A percentile compares a stretch with the other conserved stretches of the same genome.
Conservation (phyloP, 2,329 filamentous ascomycete genomes). For the Dothiorella sarmentorum region DNA sequence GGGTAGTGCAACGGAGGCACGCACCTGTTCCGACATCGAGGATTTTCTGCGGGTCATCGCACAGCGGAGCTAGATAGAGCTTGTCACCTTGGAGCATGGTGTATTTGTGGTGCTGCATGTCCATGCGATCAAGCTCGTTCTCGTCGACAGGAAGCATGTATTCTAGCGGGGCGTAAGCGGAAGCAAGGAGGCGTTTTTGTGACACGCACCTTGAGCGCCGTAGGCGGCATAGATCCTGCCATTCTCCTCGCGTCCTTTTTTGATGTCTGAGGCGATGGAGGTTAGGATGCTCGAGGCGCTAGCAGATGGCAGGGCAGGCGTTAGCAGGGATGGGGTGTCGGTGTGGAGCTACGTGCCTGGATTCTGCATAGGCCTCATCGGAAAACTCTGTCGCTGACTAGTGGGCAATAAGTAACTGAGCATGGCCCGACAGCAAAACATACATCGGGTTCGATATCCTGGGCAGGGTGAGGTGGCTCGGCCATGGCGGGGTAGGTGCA, state of each 20-base stretch:
- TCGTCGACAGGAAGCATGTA: slow-evolving; percentile 12
- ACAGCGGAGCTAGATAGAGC: slow-evolving; percentile 34
- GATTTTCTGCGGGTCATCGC: slow-evolving; percentile 18
- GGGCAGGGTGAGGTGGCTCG: neutral
- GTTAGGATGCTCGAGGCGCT: slow-evolving; percentile 13
- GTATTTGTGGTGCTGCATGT: slow-evolving; percentile 45
- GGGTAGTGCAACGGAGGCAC: neutral
- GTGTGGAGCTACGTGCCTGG: neutral
- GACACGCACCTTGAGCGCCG: neutral
- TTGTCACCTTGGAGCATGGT: slow-evolving; percentile 35
- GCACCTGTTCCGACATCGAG: slow-evolving; percentile 19
- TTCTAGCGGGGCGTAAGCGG: neutral
- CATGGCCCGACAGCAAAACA: neutral
- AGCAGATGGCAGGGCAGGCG: neutral
- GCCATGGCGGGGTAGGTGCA: slow-evolving; percentile 2
- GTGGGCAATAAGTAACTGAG: neutral
- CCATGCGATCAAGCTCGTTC: slow-evolving; percentile 22
- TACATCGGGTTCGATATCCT: slow-evolving; percentile 9
- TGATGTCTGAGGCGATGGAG: slow-evolving; percentile 11
- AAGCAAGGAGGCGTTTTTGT: neutral
- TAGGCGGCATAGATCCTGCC: slow-evolving; percentile 15
- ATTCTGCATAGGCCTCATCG: slow-evolving; percentile 15
- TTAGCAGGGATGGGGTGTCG: no score
- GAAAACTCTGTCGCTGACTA: neutral
- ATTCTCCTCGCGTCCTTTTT: slow-evolving; percentile 13